Percentiles rank a stretch among this genome's conserved stretches.
These are phyloP conservation scores for Kandelia obovata DNA, from an alignment of 345 rosid genomes.

Conservation along the genomic window DNA sequence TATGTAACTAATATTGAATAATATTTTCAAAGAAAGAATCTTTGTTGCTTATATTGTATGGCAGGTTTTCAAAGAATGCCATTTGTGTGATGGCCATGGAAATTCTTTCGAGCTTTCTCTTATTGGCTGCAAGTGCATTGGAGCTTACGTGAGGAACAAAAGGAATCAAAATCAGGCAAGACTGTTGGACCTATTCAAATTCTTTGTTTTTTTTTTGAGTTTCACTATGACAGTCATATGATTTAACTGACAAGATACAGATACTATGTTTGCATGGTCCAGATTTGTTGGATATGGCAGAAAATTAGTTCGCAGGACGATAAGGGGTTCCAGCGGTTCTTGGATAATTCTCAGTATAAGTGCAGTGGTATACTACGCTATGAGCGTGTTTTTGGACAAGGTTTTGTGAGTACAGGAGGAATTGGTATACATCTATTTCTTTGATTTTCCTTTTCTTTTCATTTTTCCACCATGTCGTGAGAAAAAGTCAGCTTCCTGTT, in stretches of 20 bases:
- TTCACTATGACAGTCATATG: neutral
- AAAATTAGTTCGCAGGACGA: constrained; percentile 71
- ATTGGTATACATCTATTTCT: constrained; percentile 42
- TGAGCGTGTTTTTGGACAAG: constrained; percentile 90
- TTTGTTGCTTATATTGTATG: constrained; percentile 24
- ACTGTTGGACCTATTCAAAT: neutral
- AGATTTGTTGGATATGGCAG: constrained; percentile 96
- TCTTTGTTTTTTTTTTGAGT: neutral
- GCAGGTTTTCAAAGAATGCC: constrained; percentile 80
- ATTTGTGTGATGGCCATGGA: constrained; percentile 45
- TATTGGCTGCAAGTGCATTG: constrained; percentile 81
- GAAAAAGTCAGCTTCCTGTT: too few species aligned
- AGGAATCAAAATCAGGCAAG: constrained; percentile 93
- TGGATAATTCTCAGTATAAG: constrained; percentile 92
- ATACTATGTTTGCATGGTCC: constrained; percentile 28
- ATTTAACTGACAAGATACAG: neutral
- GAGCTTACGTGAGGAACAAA: constrained; percentile 89
- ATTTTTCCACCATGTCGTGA: too few species aligned
- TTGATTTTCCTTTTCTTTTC: constrained; percentile 1
- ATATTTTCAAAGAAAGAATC: neutral
- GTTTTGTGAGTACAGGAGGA: constrained; percentile 97
- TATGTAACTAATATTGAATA: too few species aligned
- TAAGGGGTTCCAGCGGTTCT: constrained; percentile 88
- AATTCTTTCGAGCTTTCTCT: constrained; percentile 72
- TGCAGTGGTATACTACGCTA: constrained; percentile 76